Conservation (phyloP, 2,329 filamentous ascomycete species). For the Phoma sp. region DNA sequence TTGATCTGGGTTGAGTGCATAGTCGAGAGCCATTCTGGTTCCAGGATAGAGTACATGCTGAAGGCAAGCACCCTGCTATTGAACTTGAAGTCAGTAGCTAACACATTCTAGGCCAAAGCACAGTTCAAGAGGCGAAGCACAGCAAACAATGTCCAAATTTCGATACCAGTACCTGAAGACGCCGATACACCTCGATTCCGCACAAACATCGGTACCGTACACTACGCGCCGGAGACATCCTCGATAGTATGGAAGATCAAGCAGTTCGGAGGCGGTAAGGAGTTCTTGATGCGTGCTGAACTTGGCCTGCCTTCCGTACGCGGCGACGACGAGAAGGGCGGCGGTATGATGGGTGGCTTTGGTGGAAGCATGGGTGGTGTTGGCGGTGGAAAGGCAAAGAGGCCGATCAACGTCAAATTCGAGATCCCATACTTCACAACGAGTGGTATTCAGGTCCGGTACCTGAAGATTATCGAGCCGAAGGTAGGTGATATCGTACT, state of each 20-base stretch:
- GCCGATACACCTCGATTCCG: slow-evolving; percentile 95
- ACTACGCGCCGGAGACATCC: slow-evolving; percentile 96
- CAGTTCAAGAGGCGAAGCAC: slow-evolving; percentile 98
- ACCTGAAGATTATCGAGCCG: slow-evolving; percentile 98
- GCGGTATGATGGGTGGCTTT: slow-evolving; percentile 97
- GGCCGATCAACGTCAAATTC: slow-evolving; percentile 98
- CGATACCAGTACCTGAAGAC: slow-evolving; percentile 95
- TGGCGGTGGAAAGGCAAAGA: slow-evolving; percentile 81
- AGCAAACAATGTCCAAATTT: slow-evolving; percentile 98
- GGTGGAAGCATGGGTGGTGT: slow-evolving; percentile 96
- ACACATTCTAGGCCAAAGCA: slow-evolving; percentile 71
- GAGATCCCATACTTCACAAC: slow-evolving; percentile 99
- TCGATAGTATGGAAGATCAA: slow-evolving; percentile 99
- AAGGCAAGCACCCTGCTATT: slow-evolving; percentile 62
- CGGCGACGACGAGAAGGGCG: slow-evolving; percentile 92
- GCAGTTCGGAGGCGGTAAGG: slow-evolving; percentile 97
- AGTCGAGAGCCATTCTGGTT: slow-evolving; percentile 94
- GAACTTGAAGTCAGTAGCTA: slow-evolving; percentile 1
- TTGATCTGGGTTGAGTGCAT: slow-evolving; percentile 99
- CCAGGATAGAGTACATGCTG: slow-evolving; percentile 97
- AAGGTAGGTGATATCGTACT: slow-evolving; percentile 72
- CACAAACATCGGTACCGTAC: slow-evolving; percentile 95
- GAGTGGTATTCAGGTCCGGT: slow-evolving; percentile 96
- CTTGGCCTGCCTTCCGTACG: slow-evolving; percentile 92
- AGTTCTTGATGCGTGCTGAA: slow-evolving; percentile 98